Evolutionary conservation across 306 rosid genomes (phyloP).

Genomic region (Cyclanthera cordifolia): DNA sequence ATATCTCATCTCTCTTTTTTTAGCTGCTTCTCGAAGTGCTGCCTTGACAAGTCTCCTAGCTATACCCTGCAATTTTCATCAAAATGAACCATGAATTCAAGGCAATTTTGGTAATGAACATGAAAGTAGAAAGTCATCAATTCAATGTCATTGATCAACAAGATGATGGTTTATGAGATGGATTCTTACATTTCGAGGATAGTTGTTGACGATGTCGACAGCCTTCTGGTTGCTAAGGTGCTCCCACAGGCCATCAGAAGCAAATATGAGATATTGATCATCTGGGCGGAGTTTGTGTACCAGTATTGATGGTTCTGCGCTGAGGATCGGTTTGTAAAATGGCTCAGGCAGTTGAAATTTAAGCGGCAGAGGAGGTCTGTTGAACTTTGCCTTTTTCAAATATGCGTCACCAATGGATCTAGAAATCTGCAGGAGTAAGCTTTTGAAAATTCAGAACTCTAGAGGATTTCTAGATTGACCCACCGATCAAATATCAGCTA

Average conservation of each 20-base stretch:
- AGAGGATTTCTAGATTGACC: not conserved
- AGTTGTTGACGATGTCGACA: constrained; percentile 47
- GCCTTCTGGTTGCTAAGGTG: constrained; percentile 71
- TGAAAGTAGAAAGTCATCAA: not conserved
- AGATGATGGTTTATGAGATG: not conserved
- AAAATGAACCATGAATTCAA: constrained; percentile 2
- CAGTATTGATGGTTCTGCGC: constrained; percentile 49
- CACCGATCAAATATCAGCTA: not conserved
- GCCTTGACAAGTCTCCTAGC: constrained; percentile 53
- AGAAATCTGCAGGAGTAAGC: constrained; percentile 45
- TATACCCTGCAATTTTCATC: constrained; percentile 41
- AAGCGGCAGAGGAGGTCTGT: constrained; percentile 48
- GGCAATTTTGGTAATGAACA: not conserved
- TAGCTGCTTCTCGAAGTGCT: constrained; percentile 76
- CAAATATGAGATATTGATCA: constrained; percentile 66
- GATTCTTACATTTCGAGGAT: constrained; percentile 43
- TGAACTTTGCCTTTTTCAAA: constrained; percentile 60
- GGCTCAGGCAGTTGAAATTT: constrained; percentile 57
- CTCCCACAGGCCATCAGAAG: constrained; percentile 92
- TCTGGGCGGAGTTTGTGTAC: constrained; percentile 41
- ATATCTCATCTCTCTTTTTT: constrained; percentile 69
- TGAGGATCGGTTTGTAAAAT: constrained; percentile 56
- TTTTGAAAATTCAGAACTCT: constrained; percentile 1
- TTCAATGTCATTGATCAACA: not conserved
- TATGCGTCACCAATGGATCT: constrained; percentile 82